phyloP scores from a whole-genome alignment of 73 alveolate genomes.

The Uronychia binucleata region DNA sequence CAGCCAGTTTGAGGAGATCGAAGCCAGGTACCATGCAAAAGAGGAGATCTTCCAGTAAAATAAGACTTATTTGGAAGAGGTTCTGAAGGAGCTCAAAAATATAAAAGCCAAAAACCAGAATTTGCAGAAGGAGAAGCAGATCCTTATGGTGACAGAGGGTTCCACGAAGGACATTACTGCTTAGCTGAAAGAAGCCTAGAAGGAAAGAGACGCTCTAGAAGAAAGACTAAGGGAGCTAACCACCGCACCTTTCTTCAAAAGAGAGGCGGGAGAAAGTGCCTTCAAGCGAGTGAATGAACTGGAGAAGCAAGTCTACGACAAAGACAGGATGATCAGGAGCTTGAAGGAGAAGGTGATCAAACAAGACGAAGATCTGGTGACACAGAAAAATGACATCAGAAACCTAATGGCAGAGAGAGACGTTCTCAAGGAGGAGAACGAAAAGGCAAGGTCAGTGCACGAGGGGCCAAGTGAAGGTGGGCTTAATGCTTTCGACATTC shows the following conservation, averaged over 20 bases:
- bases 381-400: conserved; percentile 17
- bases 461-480: conserved; percentile 15
- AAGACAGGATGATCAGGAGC: conserved; percentile 25
- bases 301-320: conserved; percentile 18
- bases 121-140: conserved; percentile 23
- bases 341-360: conserved; percentile 20
- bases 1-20: conserved; percentile 34
- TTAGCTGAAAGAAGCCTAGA: conserved; percentile 13
- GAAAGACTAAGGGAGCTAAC: conserved; percentile 26
- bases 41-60: conserved; percentile 22
- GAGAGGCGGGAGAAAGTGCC: conserved; percentile 50
- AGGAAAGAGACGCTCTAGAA: conserved; percentile 54
- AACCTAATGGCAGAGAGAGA: conserved; percentile 39
- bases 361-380: conserved; percentile 35
- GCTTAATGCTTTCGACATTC: conserved; percentile 4
- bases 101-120: conserved; percentile 15
- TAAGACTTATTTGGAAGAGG: conserved; percentile 17
- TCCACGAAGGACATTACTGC: conserved; percentile 11
- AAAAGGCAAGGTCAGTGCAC: conserved; percentile 35
- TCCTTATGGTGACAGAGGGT: conserved; percentile 21
- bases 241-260: conserved; percentile 54
- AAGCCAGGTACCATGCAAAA: neutral
- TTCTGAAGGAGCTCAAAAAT: conserved; percentile 34
- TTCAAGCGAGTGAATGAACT: conserved; percentile 34
- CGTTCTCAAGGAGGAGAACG: conserved; percentile 49